Conservation (phyloP, 768 basidiomycete genomes). For the Russula griseocarnosa region DNA sequence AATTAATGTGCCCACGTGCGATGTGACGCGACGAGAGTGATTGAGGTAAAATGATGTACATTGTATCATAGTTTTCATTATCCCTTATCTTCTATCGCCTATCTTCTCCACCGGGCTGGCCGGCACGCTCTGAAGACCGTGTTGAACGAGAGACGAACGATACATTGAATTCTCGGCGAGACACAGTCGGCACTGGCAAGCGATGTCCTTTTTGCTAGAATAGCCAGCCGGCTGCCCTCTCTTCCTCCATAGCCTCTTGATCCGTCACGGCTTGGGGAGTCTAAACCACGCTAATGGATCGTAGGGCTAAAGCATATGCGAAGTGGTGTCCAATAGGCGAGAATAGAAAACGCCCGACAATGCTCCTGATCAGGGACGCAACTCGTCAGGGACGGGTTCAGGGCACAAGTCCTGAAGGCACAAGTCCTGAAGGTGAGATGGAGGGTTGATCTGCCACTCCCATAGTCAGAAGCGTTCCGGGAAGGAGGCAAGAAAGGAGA, state of each 20-base stretch:
- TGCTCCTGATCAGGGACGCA: background rate
- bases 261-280: background rate
- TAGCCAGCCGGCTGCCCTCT: background rate
- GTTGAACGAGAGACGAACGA: background rate
- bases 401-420: background rate
- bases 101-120: background rate
- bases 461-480: background rate
- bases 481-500: background rate
- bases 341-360: background rate
- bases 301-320: background rate
- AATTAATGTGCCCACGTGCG: background rate
- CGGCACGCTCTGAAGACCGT: background rate
- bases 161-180: background rate
- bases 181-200: background rate
- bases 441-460: background rate
- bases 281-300: background rate
- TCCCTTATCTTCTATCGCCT: background rate
- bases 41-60: background rate
- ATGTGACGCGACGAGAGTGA: background rate
- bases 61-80: background rate
- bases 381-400: background rate
- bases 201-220: background rate
- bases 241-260: background rate
- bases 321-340: background rate
- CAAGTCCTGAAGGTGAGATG: background rate